Conservation (phyloP, 345 rosid species). For the Eucalyptus globulus region DNA sequence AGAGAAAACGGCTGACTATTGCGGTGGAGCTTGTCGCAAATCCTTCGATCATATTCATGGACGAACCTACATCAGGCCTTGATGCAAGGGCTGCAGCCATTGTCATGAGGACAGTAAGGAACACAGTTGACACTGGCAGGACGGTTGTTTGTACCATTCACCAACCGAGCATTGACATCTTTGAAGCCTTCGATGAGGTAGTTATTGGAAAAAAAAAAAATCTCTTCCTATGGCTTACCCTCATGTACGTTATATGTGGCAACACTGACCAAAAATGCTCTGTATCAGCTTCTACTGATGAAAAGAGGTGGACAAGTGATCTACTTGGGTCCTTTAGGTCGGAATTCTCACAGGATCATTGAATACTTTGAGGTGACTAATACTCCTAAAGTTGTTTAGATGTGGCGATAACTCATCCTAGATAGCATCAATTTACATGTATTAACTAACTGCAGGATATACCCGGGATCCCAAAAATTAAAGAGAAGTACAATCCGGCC, state of each 20-base stretch:
- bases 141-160: slow-evolving; percentile 56
- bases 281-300: slow-evolving; percentile 25
- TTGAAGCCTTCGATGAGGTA: slow-evolving; percentile 51
- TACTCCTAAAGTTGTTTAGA: background rate
- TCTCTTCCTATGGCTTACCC: background rate
- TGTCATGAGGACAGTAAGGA: slow-evolving; percentile 45
- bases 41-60: slow-evolving; percentile 58
- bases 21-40: slow-evolving; percentile 56
- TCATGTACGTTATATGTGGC: background rate
- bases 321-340: slow-evolving; percentile 34
- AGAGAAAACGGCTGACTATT: slow-evolving; percentile 43
- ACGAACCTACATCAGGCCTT: slow-evolving; percentile 47
- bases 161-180: slow-evolving; percentile 50
- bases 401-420: background rate
- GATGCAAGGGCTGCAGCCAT: slow-evolving; percentile 57
- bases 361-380: slow-evolving; percentile 37
- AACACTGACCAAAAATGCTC: background rate
- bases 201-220: background rate
- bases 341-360: slow-evolving; percentile 28
- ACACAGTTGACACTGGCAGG: slow-evolving; percentile 44
- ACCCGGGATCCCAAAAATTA: slow-evolving; percentile 32
- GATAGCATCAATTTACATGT: background rate
- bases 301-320: slow-evolving; percentile 49
- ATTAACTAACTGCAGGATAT: slow-evolving; percentile 11
- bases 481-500: slow-evolving; percentile 40